These are phyloP conservation scores for Bertia moriformis DNA, from an alignment of 2,329 filamentous ascomycete species.

Conservation along the genomic window DNA sequence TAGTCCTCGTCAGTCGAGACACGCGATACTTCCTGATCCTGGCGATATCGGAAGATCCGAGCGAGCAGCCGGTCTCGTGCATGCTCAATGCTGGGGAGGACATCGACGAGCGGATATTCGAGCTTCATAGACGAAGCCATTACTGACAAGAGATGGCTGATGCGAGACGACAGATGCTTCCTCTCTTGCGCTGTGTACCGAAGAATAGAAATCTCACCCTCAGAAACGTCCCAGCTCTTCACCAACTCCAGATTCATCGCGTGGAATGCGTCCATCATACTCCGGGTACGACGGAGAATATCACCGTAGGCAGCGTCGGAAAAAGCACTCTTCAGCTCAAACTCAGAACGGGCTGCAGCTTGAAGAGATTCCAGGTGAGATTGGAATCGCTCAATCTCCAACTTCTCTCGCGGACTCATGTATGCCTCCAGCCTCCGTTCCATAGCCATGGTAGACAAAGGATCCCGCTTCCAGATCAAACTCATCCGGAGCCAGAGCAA, in stretches of 20 bases:
- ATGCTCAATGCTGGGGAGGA: slow-evolving; percentile 68
- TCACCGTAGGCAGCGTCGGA: slow-evolving; percentile 57
- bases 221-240: slow-evolving; percentile 60
- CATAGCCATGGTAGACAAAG: slow-evolving; percentile 58
- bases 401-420: slow-evolving; percentile 77
- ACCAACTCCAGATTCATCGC: slow-evolving; percentile 87
- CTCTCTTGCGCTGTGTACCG: slow-evolving; percentile 68
- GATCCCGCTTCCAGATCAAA: slow-evolving; percentile 89
- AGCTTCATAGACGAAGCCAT: slow-evolving; percentile 87
- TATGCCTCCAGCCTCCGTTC: slow-evolving; percentile 45
- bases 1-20: slow-evolving; percentile 39
- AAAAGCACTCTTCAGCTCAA: slow-evolving; percentile 78
- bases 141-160: slow-evolving; percentile 68
- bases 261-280: slow-evolving; percentile 85
- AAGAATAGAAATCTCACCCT: slow-evolving; percentile 70
- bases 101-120: slow-evolving; percentile 83
- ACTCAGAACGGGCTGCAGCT: slow-evolving; percentile 64
- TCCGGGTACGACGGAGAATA: slow-evolving; percentile 66
- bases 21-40: slow-evolving; percentile 35
- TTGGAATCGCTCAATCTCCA: slow-evolving; percentile 69
- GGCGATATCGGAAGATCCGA: slow-evolving; percentile 76
- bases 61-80: slow-evolving; percentile 71
- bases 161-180: slow-evolving; percentile 67
- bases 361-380: slow-evolving; percentile 62
- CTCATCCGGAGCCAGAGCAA: slow-evolving; percentile 91